Conservation (phyloP, 2,329 filamentous ascomycete genomes). For the Xylariaceae sp. region DNA sequence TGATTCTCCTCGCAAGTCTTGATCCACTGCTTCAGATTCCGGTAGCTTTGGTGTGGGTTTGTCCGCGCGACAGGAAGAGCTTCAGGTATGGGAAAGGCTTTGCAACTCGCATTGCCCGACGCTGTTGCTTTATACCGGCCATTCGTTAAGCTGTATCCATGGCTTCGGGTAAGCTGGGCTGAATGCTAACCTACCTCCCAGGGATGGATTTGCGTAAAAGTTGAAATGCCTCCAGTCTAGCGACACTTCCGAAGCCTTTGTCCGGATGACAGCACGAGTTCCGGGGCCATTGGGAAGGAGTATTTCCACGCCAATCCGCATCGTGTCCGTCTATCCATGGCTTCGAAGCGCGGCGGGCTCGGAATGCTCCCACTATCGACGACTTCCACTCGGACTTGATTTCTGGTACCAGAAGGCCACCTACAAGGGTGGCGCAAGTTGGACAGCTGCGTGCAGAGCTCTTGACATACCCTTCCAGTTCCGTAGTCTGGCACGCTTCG, state of each 20-base stretch:
- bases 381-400: constrained; percentile 2
- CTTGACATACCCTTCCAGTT: not conserved
- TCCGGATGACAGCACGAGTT: constrained; percentile 3
- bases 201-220: constrained; percentile 1
- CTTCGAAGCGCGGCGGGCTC: not conserved
- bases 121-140: too few relatives aligned
- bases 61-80: constrained; percentile 6
- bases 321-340: not conserved
- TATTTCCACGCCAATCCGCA: constrained; percentile 2
- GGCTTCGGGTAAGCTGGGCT: too few relatives aligned
- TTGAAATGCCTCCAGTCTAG: constrained; percentile 7
- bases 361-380: constrained; percentile 2
- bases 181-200: not conserved
- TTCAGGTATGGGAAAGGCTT: too few relatives aligned
- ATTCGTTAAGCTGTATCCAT: too few relatives aligned
- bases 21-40: constrained; percentile 6
- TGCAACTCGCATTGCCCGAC: too few relatives aligned
- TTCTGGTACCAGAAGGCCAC: constrained; percentile 1
- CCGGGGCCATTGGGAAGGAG: not conserved
- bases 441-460: constrained; percentile 2
- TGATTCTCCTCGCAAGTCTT: constrained; percentile 3
- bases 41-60: not conserved
- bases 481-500: too few relatives aligned
- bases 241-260: constrained; percentile 1
- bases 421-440: constrained; percentile 3